Evolutionary conservation across 139 green algal species (phyloP), one percentile per base, ranked within the genome.

Genomic region (Asterochloris sp.): DNA sequence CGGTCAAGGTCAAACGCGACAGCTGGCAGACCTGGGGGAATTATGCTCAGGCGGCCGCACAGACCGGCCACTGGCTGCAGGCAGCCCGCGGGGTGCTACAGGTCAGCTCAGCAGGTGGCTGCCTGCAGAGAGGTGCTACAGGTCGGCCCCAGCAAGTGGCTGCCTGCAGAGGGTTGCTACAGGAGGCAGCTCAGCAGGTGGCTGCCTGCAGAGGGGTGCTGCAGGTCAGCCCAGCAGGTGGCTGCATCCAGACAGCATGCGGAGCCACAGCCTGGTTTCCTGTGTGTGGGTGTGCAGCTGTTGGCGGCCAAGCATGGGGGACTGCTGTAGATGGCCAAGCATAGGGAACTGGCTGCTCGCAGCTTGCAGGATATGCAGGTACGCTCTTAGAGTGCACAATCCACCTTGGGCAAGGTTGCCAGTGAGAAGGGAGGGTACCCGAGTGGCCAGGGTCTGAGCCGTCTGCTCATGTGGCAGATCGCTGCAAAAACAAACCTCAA

Each of bases 1-100:
- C 91, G 0, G 78, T 93, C 16, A 93, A 92, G 84, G 85, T 94
- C 86, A 94, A 94, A 82, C 84, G 91, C 10, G 90, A 95, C 73
- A 93, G 79, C 86, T 98, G 95, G 95, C 94, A 97, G 86, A 91
- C 91, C 13, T 98, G 95, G 95, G 90, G 96, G 82, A 98, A 98
- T 84, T 96, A 96, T 68, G 92, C 91, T 0, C 76, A 84, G 11
- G 91, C 90, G 23, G 90, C 91, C 64, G 82, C 88, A 69, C 78
- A 86, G 64, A 81, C 87, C 15, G 69, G 80, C 11, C 71, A 92
- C 71, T 81, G 66, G 68, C 68, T 86, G 63, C 69, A 82, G 0
- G 87, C 88, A 0, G 87, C 85, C 62, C 81, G 89, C 8, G 92
- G 81, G 11, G 62, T 96, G 26, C 67, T 74, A 12, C 82, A 90